Conservation (phyloP, 2,329 filamentous ascomycete species). For the Teratosphaeria destructans region DNA sequence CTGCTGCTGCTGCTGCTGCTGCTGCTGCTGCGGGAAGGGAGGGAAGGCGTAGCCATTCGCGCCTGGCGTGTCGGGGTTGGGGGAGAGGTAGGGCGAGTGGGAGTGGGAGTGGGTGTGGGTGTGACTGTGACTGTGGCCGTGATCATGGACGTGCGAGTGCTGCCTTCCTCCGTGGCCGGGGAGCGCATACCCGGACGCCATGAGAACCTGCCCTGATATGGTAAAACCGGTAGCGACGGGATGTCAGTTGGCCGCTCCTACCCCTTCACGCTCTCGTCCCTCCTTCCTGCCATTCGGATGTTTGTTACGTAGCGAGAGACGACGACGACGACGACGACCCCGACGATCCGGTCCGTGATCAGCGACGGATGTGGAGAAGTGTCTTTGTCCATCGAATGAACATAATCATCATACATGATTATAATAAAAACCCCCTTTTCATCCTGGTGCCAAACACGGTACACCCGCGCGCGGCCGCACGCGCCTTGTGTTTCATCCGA, state of each 20-base stretch:
- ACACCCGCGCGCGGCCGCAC: background rate
- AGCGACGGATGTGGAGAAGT: background rate
- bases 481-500: background rate
- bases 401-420: too few species aligned
- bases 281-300: constrained; percentile 23
- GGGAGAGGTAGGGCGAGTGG: constrained; percentile 62
- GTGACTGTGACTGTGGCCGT: constrained; percentile 25
- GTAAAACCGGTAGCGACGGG: too few species aligned
- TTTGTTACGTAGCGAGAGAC: background rate
- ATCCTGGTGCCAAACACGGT: background rate
- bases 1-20: background rate
- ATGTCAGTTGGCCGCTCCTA: background rate
- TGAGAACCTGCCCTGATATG: background rate
- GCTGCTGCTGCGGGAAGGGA: constrained; percentile 1
- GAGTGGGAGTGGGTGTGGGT: background rate
- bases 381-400: background rate
- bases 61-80: constrained; percentile 83
- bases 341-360: background rate
- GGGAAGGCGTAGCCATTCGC: constrained; percentile 47
- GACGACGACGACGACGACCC: background rate
- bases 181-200: constrained; percentile 33
- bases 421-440: background rate
- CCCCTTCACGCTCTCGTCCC: background rate
- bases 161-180: constrained; percentile 20
- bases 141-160: constrained; percentile 17